Evolutionary conservation across 2,329 filamentous ascomycete species (phyloP), one percentile per base, ranked within the genome.

Genomic region (Davidsoniella virescens): DNA sequence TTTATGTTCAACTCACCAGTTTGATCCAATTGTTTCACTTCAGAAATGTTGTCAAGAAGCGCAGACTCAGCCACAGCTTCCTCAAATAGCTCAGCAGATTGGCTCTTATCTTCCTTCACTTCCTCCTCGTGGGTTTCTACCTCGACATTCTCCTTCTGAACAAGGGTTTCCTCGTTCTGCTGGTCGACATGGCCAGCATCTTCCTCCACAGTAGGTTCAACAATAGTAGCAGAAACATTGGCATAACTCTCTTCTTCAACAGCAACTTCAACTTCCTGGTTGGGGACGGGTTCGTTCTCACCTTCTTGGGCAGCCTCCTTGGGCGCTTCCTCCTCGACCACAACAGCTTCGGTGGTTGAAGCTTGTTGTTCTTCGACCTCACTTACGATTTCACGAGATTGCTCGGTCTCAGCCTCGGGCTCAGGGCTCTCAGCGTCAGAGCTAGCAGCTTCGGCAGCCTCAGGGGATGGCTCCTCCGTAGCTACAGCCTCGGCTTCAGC

Each of bases 321-420:
- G 23, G 43, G 16, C 14, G 33, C 7, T 38, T 49, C 26, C 4
- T 46, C 20, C 3, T 18, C 26, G 10, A 12, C 16, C 8, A 8
- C 40, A 10, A 42, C 43, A 23, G 37, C 33, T n/a, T 47, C 44
- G 40, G 48, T 25, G 25, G 10, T 38, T n/a, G n/a, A n/a, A 39
- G 38, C 40, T 18, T 48, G 33, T 29, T 5, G 18, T 4, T 37
- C 23, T 7, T 48, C 38, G 18, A 9, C 44, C 38, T 38, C 49
- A 20, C 20, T 40, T 40, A 33, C 44, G 40, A 36, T 40, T 37
- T 53, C 54, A n/a, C 51, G 51, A 26, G 18, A 5, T 25, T 33
- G 16, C 2, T 47, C 45, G 18, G 8, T 39, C 12, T 51, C 44
- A 18, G 23, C 14, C 18, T 23, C 23, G 33, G 43, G 20, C 14